Evolutionary conservation across 2,329 filamentous ascomycete species (phyloP).

Genomic region (Apiospora pterosperma): DNA sequence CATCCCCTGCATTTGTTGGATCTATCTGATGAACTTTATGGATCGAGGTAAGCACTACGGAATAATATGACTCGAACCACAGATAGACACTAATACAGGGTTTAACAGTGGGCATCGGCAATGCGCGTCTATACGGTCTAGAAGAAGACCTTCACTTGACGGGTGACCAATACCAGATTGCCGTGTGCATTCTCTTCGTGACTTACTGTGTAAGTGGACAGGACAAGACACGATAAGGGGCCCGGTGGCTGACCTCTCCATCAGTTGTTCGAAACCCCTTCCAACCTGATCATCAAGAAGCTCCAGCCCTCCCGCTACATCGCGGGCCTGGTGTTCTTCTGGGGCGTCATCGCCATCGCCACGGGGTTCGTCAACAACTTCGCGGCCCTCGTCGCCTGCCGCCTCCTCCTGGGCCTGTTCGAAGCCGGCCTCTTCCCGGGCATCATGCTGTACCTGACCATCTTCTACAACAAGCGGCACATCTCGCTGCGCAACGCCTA

Average conservation of each 20-base stretch:
- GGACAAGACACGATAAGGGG: background rate
- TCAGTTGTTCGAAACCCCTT: conserved; percentile 38
- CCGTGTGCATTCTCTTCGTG: conserved; percentile 65
- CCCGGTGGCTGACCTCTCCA: conserved; percentile 3
- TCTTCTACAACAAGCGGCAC: conserved; percentile 61
- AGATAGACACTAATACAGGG: background rate
- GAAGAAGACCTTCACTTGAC: conserved; percentile 58
- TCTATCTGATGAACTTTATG: conserved; percentile 52
- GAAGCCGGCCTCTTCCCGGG: conserved; percentile 61
- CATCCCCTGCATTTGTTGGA: conserved; percentile 48
- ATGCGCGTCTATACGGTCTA: conserved; percentile 62
- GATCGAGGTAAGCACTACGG: conserved; percentile 33
- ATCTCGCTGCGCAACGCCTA: conserved; percentile 61
- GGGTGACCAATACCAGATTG: conserved; percentile 65
- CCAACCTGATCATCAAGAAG: conserved; percentile 33
- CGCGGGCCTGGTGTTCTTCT: conserved; percentile 20
- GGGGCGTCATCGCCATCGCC: conserved; percentile 20
- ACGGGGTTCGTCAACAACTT: conserved; percentile 19
- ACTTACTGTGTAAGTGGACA: conserved; percentile 49
- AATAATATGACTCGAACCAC: background rate
- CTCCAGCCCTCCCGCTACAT: conserved; percentile 25
- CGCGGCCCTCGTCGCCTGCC: conserved; percentile 15
- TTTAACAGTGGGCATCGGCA: conserved; percentile 65
- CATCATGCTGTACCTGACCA: conserved; percentile 55
- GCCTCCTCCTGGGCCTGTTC: conserved; percentile 52